A percentile compares a stretch with the other conserved stretches of the same genome.
These are phyloP conservation scores for Luffa aegyptiaca DNA, from an alignment of 306 rosid genomes.

Conservation along the genomic window DNA sequence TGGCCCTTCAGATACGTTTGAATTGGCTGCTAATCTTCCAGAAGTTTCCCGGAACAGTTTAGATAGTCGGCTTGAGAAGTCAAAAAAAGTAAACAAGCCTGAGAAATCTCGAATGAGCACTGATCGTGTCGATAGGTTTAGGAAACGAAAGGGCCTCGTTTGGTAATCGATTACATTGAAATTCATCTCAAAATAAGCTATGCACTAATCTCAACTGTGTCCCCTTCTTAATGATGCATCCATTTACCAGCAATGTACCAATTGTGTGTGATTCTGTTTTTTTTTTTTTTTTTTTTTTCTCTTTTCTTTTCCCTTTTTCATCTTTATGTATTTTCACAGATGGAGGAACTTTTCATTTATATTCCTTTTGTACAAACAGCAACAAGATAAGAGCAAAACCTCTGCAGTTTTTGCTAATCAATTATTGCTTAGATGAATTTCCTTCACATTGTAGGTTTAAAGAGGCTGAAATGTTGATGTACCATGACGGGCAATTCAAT, in stretches of 20 bases:
- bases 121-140: slow-evolving; percentile 81
- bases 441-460: not conserved
- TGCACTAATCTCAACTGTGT: slow-evolving; percentile 9
- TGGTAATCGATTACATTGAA: slow-evolving; percentile 51
- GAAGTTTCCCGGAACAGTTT: slow-evolving; percentile 96
- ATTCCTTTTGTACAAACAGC: slow-evolving; percentile 9
- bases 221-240: not conserved
- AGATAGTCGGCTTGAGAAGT: slow-evolving; percentile 91
- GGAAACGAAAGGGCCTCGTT: slow-evolving; percentile 67
- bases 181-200: slow-evolving; percentile 37
- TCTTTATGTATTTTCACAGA: slow-evolving; percentile 34
- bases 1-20: slow-evolving; percentile 46
- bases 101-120: slow-evolving; percentile 98
- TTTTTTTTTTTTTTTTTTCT: not conserved
- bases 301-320: not conserved
- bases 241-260: slow-evolving; percentile 12
- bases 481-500: not conserved
- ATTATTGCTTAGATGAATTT: not conserved
- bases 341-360: slow-evolving; percentile 10
- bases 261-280: not conserved
- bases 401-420: not conserved
- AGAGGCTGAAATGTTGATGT: not conserved
- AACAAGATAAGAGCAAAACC: slow-evolving; percentile 9
- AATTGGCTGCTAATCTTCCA: slow-evolving; percentile 43
- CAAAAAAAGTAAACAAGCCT: slow-evolving; percentile 56